Base-by-base conservation (phyloP, 2,329 filamentous ascomycete genomes). In the Aspergillus calidoustus region DNA sequence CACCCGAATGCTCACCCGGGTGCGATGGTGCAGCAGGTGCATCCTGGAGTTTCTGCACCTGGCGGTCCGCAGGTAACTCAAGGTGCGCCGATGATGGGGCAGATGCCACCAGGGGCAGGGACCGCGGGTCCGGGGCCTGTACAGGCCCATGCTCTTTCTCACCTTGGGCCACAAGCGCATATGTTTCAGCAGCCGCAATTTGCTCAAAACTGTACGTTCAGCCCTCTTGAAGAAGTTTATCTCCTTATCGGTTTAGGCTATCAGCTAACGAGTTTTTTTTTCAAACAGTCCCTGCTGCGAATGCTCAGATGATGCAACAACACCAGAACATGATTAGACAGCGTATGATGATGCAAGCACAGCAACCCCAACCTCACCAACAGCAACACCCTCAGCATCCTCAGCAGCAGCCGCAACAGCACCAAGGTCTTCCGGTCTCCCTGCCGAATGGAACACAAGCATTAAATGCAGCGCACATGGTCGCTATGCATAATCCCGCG, bases 31-130 rank as follows among this genome's bases (percentile, higher is more conserved):
- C 86, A 85, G 74, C 83, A 81, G 69, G 86, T 88, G 81, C 84
- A 86, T 68, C 84, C 84, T 56, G 85, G 85, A 59, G 86, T 87
- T 43, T 87, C 86, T 57, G 84, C 81, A 31, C 84, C 85, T 28
- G 25, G 25, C 25, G 81, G 81, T 25, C 85, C 86, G 54, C 85
- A 87, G 65, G 86, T 86, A 59, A 86, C 80, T 65, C 87, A 88
- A 71, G 81, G 84, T 52, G 84, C 83, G n/a, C 85, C 84, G 25
- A 87, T 88, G 85, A 87, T 89, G 81, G 80, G 71, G 41, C 85
- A 83, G 54, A 88, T 89, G 86, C 85, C 86, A 66, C 85, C 84
- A 53, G 85, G 84, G 57, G 80, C 81, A 61, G 82, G 82, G 62
- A 84, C 81, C 34, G 80, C 81, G 64, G 81, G 81, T 38, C 79